Conservation (phyloP, 1,139 yeast species). For the Suzukiozyma palmioleophila region DNA sequence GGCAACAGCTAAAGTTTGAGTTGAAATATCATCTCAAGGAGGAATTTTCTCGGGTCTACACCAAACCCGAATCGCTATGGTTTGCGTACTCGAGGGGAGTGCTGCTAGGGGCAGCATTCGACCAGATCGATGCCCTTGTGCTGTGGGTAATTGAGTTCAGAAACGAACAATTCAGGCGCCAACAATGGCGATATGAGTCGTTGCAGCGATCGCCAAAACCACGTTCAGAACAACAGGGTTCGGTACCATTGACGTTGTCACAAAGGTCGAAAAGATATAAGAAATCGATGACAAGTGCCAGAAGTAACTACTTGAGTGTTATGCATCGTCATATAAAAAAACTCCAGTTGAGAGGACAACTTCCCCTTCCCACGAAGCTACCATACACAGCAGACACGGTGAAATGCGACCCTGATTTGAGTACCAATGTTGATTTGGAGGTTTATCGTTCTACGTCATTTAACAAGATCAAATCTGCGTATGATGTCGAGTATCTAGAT, state of each 20-base stretch:
- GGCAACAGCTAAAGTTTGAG: slow-evolving; percentile 5
- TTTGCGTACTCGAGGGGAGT: slow-evolving; percentile 1
- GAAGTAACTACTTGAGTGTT: slow-evolving; percentile 13
- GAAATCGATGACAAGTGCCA: background rate
- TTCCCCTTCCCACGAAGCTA: slow-evolving; percentile 33
- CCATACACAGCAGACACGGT: slow-evolving; percentile 23
- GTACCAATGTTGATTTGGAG: slow-evolving; percentile 6
- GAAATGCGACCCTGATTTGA: slow-evolving; percentile 6
- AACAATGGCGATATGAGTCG: slow-evolving; percentile 16
- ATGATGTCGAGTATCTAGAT: slow-evolving; percentile 32
- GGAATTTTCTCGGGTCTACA: background rate
- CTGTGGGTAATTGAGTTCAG: slow-evolving; percentile 13
- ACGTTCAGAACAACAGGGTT: too few relatives aligned
- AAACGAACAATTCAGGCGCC: slow-evolving; percentile 10
- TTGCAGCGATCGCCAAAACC: background rate
- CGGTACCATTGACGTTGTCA: background rate
- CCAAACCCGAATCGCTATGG: slow-evolving; percentile 1
- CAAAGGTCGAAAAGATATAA: background rate
- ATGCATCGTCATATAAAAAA: slow-evolving; percentile 26
- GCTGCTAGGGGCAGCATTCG: slow-evolving; percentile 3
- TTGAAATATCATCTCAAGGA: background rate
- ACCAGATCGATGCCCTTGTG: slow-evolving; percentile 1
- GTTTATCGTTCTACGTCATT: slow-evolving; percentile 11
- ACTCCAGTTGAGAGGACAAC: slow-evolving; percentile 20
- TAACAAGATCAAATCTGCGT: slow-evolving; percentile 21